phyloP scores from a whole-genome alignment of 305 asterid species.

The Fraxinus floribunda region DNA sequence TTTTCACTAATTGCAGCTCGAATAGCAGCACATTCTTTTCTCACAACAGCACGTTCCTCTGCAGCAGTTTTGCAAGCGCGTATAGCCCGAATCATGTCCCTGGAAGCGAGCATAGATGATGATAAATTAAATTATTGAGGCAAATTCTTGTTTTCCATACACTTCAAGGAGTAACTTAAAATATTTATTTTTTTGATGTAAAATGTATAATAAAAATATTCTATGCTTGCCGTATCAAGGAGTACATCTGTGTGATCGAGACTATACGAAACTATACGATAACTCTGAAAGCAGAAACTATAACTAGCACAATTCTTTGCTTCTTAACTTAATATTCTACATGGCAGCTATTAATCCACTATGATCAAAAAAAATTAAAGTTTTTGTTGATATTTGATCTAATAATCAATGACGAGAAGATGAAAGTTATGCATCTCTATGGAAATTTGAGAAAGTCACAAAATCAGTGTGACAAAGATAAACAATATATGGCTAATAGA shows the following conservation, averaged over 20 bases:
- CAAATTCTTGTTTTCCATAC: background rate
- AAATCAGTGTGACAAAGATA: background rate
- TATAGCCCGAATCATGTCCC: conserved; percentile 97
- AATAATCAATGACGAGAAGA: background rate
- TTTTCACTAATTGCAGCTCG: conserved; percentile 92
- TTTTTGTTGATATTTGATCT: background rate
- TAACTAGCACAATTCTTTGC: background rate
- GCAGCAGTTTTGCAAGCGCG: conserved; percentile 98
- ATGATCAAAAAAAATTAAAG: background rate
- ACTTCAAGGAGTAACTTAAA: background rate
- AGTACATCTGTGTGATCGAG: background rate
- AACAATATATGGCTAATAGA: background rate
- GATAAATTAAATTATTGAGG: background rate
- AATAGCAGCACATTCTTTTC: conserved; percentile 97
- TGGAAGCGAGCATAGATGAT: conserved; percentile 30
- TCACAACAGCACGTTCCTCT: conserved; percentile 92
- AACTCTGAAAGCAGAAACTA: background rate
- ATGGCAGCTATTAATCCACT: background rate
- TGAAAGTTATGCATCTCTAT: background rate
- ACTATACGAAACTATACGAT: background rate
- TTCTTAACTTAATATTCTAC: background rate
- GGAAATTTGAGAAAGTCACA: background rate
- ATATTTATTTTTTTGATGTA: background rate
- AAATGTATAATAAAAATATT: background rate
- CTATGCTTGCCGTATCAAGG: background rate